These are phyloP conservation scores for Colletotrichum horii DNA, from an alignment of 2,329 filamentous ascomycete species.

Conservation along the genomic window DNA sequence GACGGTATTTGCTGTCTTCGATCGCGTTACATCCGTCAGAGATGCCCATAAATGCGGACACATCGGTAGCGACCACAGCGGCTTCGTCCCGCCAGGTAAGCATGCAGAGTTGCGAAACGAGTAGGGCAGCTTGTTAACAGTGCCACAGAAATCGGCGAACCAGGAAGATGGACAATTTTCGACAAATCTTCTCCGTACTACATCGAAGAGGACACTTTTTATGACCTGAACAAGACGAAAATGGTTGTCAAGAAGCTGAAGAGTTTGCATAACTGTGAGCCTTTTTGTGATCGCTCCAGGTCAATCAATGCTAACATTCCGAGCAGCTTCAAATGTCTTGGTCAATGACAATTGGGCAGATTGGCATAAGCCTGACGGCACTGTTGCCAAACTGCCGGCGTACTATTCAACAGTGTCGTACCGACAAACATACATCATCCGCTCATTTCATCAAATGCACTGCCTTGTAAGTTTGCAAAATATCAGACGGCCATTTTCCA, in stretches of 20 bases:
- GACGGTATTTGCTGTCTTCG: neutral
- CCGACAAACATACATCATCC: constrained; percentile 8
- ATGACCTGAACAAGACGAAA: neutral
- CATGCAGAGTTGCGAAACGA: too few relatives aligned
- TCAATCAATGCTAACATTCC: neutral
- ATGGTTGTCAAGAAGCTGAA: neutral
- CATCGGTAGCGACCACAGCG: constrained; percentile 10
- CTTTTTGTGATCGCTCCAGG: neutral
- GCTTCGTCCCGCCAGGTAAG: constrained; percentile 6
- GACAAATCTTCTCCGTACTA: neutral
- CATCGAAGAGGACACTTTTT: neutral
- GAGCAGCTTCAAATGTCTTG: neutral
- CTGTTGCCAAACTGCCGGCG: neutral
- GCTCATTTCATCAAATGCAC: constrained; percentile 14
- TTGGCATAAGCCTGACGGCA: constrained; percentile 7
- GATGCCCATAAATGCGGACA: neutral
- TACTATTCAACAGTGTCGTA: constrained; percentile 9
- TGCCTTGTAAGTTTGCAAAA: neutral
- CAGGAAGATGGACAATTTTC: neutral
- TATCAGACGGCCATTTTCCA: fast-evolving
- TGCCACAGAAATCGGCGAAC: neutral
- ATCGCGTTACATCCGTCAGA: neutral
- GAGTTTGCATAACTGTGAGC: neutral
- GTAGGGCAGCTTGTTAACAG: neutral
- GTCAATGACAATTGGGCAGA: neutral